phyloP scores from a whole-genome alignment of 2,329 filamentous ascomycete genomes.

The Neonectria ditissima region DNA sequence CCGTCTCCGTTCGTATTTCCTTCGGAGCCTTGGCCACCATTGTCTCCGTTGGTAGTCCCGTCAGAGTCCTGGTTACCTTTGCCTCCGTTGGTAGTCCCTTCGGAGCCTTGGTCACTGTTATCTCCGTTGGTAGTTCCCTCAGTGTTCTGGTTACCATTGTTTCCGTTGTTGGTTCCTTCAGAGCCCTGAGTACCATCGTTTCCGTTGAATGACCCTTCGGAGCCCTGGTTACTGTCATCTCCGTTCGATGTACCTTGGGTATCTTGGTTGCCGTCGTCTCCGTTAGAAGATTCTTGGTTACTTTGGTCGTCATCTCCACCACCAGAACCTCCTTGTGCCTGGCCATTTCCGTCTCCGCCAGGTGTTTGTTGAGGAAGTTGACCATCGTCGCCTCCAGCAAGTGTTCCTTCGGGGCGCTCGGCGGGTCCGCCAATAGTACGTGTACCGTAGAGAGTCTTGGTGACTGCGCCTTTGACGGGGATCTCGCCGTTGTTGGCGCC shows the following conservation, averaged over 20 bases:
- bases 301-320: background rate
- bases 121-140: background rate
- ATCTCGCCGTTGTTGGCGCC: background rate
- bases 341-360: background rate
- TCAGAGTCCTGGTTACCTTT: background rate
- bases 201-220: too few relatives aligned
- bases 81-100: background rate
- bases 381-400: background rate
- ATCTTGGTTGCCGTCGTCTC: background rate
- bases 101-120: background rate
- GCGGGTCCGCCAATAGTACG: background rate
- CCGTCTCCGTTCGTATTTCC: background rate
- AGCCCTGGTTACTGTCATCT: background rate
- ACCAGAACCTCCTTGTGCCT: too few relatives aligned
- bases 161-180: background rate
- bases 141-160: background rate
- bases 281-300: background rate
- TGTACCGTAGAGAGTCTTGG: background rate
- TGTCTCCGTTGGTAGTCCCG: background rate
- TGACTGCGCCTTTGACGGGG: background rate
- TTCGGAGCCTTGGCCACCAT: background rate
- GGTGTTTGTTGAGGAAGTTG: background rate
- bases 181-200: background rate
- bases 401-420: background rate
- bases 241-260: background rate